Conservation (phyloP, 352 stramenopile species). For the Phytophthora hibernalis region DNA sequence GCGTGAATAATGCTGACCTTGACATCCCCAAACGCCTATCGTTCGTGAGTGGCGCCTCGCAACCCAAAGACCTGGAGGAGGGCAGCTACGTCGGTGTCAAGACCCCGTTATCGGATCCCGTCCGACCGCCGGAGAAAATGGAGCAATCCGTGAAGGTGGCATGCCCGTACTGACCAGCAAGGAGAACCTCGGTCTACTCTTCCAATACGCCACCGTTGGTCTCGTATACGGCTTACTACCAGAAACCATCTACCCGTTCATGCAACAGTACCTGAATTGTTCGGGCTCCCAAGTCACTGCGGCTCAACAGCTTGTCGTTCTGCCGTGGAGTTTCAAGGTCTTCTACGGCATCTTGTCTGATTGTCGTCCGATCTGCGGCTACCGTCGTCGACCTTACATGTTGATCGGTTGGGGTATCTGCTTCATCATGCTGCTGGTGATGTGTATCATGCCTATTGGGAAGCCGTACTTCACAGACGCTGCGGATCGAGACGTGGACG, state of each 20-base stretch:
- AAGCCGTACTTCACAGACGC: conserved; percentile 51
- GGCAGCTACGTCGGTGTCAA: conserved; percentile 32
- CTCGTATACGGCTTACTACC: conserved; percentile 49
- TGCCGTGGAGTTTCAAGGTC: conserved; percentile 36
- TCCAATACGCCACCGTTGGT: conserved; percentile 49
- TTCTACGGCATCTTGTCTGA: conserved; percentile 37
- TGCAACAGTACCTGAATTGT: conserved; percentile 51
- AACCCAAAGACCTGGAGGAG: conserved; percentile 29
- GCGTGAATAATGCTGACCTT: conserved; percentile 14
- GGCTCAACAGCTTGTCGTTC: conserved; percentile 38
- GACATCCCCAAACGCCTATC: conserved; percentile 41
- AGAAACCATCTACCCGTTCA: conserved; percentile 49
- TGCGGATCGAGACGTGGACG: conserved; percentile 18
- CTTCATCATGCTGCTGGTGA: conserved; percentile 49
- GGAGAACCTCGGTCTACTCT: conserved; percentile 45
- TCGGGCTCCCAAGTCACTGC: conserved; percentile 45
- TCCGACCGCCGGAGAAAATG: conserved; percentile 18
- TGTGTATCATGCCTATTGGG: conserved; percentile 48
- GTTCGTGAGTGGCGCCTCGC: conserved; percentile 40
- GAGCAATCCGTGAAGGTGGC: conserved; percentile 38
- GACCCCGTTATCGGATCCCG: conserved; percentile 23
- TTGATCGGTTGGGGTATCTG: conserved; percentile 57
- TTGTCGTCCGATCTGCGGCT: conserved; percentile 58
- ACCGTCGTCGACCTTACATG: conserved; percentile 68
- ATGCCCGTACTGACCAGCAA: conserved; percentile 34